Percentiles rank a stretch among this genome's conserved stretches.
These are phyloP conservation scores for Leishmania arabica DNA, from an alignment of 208 protist species.

Conservation along the genomic window DNA sequence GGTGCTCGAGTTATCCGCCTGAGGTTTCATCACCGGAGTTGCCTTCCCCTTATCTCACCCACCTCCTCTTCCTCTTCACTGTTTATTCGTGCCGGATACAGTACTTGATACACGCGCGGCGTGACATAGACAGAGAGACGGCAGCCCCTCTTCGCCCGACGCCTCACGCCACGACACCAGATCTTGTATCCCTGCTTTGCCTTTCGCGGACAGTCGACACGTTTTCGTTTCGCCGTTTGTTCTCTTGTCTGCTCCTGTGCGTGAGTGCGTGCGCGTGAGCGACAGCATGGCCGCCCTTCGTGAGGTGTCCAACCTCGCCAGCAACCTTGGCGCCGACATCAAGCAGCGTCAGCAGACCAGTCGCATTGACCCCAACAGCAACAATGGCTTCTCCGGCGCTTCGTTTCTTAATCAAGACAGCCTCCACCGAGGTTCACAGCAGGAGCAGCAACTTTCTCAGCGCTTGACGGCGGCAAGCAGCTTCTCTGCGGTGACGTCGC, in stretches of 20 bases:
- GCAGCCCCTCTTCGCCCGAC: background rate
- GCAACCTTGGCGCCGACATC: conserved; percentile 36
- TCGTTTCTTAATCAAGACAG: conserved; percentile 21
- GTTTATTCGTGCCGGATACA: background rate
- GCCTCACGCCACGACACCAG: background rate
- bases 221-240: conserved; percentile 6
- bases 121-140: background rate
- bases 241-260: background rate
- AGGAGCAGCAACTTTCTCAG: conserved; percentile 29
- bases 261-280: background rate
- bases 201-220: background rate
- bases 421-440: conserved; percentile 26
- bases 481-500: conserved; percentile 15
- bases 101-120: background rate
- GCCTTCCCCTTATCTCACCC: background rate
- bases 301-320: conserved; percentile 53
- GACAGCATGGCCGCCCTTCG: conserved; percentile 50
- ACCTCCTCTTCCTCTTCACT: background rate
- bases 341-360: conserved; percentile 61
- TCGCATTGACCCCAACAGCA: conserved; percentile 32
- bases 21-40: background rate
- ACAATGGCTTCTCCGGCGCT: conserved; percentile 19
- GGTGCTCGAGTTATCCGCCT: background rate
- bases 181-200: background rate
- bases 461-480: conserved; percentile 31